phyloP scores from a whole-genome alignment of 2,329 filamentous ascomycete species.

The Fusarium hostae region DNA sequence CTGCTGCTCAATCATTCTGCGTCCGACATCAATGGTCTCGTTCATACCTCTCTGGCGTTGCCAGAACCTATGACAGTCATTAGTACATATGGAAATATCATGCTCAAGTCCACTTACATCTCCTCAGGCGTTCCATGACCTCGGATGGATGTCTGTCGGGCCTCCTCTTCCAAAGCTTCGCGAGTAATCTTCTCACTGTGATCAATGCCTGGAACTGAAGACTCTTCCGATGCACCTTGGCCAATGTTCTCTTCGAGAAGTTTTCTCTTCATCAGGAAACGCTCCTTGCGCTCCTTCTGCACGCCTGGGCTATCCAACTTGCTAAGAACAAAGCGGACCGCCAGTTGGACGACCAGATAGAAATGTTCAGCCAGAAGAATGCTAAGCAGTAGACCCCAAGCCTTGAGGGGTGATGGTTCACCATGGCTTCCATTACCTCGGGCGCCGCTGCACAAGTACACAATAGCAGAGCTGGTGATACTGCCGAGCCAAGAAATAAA shows the following conservation, averaged over 20 bases:
- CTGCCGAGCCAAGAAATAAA: constrained; percentile 96
- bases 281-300: constrained; percentile 84
- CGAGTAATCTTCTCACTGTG: constrained; percentile 72
- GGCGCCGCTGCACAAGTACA: constrained; percentile 86
- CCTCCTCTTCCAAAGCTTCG: constrained; percentile 72
- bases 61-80: constrained; percentile 63
- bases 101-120: constrained; percentile 50
- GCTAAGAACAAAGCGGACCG: constrained; percentile 76
- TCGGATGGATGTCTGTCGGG: constrained; percentile 60
- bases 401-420: constrained; percentile 75
- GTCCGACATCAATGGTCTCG: constrained; percentile 68
- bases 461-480: constrained; percentile 85
- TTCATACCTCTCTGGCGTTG: constrained; percentile 66
- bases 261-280: constrained; percentile 82
- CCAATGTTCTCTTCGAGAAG: constrained; percentile 80
- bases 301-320: constrained; percentile 88
- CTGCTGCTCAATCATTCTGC: constrained; percentile 63
- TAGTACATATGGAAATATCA: constrained; percentile 23
- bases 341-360: constrained; percentile 81
- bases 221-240: constrained; percentile 62
- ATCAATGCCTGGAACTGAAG: constrained; percentile 58
- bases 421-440: constrained; percentile 70
- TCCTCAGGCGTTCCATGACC: constrained; percentile 64
- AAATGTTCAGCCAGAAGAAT: constrained; percentile 90
- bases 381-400: constrained; percentile 82